A percentile compares a stretch with the other conserved stretches of the same genome.
Evolutionary conservation across 176 grass and related monocot genomes (phyloP).

Genomic region (Oryza coarctata): DNA sequence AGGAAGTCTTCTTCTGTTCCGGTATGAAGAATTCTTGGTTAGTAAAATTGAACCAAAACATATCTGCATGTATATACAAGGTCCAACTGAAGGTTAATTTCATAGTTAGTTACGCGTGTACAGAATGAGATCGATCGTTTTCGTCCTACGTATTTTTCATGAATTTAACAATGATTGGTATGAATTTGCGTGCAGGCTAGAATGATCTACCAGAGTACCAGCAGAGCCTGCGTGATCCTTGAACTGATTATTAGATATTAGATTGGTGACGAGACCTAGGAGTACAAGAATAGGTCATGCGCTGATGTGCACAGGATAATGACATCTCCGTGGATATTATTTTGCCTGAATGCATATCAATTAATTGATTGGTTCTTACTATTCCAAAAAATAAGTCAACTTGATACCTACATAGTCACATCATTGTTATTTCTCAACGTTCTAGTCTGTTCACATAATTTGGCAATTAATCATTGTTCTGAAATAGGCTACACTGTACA

Average conservation of each 20-base stretch:
- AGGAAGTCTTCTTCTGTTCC: not conserved
- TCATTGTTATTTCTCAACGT: not conserved
- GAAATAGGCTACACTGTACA: slow-evolving; percentile 12
- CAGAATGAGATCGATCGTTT: not conserved
- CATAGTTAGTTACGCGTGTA: not conserved
- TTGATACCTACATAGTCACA: slow-evolving; percentile 1
- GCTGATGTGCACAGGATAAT: not conserved
- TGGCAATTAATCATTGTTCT: not conserved
- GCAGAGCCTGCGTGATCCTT: not conserved
- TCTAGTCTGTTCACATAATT: not conserved
- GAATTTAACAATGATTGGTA: not conserved
- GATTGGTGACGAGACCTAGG: not conserved
- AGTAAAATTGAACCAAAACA: not conserved
- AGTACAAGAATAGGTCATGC: not conserved
- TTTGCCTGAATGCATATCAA: not conserved
- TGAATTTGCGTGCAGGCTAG: slow-evolving; percentile 19
- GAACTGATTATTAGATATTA: not conserved
- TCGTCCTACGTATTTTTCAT: not conserved
- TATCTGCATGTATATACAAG: not conserved
- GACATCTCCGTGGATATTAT: not conserved
- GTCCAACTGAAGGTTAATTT: not conserved
- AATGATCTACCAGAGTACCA: not conserved
- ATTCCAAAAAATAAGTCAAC: not conserved
- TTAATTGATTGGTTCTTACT: not conserved
- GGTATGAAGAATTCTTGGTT: not conserved